Conservation (phyloP, 2,329 filamentous ascomycete genomes). For the Scedosporium aurantiacum region DNA sequence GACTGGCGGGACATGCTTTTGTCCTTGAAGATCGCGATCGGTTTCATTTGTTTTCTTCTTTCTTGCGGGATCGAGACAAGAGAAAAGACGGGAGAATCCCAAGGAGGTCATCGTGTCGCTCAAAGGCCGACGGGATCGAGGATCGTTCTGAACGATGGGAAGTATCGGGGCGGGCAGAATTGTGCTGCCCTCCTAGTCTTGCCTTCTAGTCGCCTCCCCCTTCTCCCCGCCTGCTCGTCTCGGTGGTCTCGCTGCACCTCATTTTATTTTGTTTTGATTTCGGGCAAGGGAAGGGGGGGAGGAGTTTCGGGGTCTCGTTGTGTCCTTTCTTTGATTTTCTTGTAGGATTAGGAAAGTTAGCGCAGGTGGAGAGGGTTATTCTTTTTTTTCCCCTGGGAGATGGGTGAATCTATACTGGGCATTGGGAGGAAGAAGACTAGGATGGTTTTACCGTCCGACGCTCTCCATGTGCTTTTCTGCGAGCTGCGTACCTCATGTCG, state of each 20-base stretch:
- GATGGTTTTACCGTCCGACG: background rate
- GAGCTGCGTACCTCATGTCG: background rate
- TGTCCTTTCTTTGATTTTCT: background rate
- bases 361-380: background rate
- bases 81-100: background rate
- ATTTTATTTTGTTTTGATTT: background rate
- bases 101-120: background rate
- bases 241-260: background rate
- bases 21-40: background rate
- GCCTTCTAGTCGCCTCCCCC: background rate
- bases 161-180: background rate
- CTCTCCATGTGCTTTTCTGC: background rate
- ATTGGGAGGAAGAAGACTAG: background rate
- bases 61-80: background rate
- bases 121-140: background rate
- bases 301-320: background rate
- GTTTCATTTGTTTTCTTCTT: background rate
- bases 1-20: background rate
- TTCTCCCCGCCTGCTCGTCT: background rate
- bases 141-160: background rate
- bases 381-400: background rate
- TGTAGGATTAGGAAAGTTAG: background rate
- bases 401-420: background rate
- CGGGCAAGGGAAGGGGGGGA: background rate
- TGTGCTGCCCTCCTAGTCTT: background rate